Conservation (phyloP, 148 eudicot species). For the Camellia lanceoleosa region DNA sequence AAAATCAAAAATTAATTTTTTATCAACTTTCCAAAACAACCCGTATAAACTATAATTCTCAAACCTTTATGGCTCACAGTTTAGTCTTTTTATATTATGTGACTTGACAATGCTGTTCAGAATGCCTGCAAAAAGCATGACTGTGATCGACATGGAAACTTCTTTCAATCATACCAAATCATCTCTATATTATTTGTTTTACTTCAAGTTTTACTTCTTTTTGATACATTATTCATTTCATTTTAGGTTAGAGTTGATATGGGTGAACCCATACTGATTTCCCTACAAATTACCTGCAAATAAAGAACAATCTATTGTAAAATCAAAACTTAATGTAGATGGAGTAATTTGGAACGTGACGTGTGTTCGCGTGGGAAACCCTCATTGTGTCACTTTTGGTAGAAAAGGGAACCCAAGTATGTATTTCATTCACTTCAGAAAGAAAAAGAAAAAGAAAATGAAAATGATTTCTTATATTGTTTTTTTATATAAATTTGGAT, state of each 20-base stretch:
- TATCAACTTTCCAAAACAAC: no score
- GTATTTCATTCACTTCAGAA: neutral
- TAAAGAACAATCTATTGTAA: constrained; percentile 63
- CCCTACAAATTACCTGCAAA: constrained; percentile 77
- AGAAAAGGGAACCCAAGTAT: constrained; percentile 61
- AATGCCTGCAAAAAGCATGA: neutral
- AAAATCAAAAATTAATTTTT: no score
- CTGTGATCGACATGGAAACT: neutral
- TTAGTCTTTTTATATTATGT: neutral
- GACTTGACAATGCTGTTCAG: neutral
- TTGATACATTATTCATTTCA: constrained; percentile 2
- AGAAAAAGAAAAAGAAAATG: neutral
- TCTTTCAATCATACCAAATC: neutral
- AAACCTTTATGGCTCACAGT: neutral
- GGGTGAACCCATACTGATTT: constrained; percentile 92
- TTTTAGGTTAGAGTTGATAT: constrained; percentile 93
- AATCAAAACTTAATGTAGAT: constrained; percentile 67
- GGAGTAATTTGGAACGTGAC: constrained; percentile 81
- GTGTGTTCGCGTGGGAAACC: constrained; percentile 99
- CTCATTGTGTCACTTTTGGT: constrained; percentile 90
- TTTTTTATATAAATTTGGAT: neutral
- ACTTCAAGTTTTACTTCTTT: constrained; percentile 5
- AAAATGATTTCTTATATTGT: neutral
- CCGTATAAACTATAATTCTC: no score
- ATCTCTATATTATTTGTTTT: neutral